Conservation (phyloP, 345 rosid species). For the Gossypium thurberi region DNA sequence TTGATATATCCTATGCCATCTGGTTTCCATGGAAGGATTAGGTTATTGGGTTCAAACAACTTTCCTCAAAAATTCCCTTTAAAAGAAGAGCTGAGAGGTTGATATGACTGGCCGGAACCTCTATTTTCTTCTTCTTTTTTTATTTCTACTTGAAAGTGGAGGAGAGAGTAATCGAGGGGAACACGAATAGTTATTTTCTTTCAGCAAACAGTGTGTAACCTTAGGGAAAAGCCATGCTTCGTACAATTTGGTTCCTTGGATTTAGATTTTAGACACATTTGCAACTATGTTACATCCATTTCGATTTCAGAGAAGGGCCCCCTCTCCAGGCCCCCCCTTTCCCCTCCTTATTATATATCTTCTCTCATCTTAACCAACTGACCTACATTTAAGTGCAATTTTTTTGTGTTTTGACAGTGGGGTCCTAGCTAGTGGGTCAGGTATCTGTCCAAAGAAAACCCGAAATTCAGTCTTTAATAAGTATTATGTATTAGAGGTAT, state of each 20-base stretch:
- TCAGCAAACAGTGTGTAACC: slow-evolving; percentile 25
- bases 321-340: neutral
- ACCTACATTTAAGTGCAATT: too few relatives aligned
- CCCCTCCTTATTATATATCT: neutral
- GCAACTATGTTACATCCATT: slow-evolving; percentile 26
- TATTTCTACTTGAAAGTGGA: slow-evolving; percentile 8
- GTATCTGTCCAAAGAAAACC: too few relatives aligned
- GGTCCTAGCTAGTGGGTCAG: too few relatives aligned
- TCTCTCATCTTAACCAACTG: neutral
- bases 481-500: too few relatives aligned
- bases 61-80: slow-evolving; percentile 17
- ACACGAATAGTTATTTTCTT: slow-evolving; percentile 18
- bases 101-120: slow-evolving; percentile 10
- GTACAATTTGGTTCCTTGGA: slow-evolving; percentile 25
- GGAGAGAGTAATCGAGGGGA: slow-evolving; percentile 13
- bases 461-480: too few relatives aligned
- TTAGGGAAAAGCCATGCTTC: slow-evolving; percentile 4
- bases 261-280: slow-evolving; percentile 15
- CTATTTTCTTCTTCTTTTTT: slow-evolving; percentile 1
- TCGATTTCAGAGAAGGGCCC: slow-evolving; percentile 28
- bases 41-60: slow-evolving; percentile 5
- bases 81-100: slow-evolving; percentile 29
- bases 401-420: too few relatives aligned
- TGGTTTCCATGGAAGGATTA: neutral
- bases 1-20: neutral